These are phyloP conservation scores for Boletus rubescentipes DNA, from an alignment of 768 basidiomycete genomes.

Conservation along the genomic window DNA sequence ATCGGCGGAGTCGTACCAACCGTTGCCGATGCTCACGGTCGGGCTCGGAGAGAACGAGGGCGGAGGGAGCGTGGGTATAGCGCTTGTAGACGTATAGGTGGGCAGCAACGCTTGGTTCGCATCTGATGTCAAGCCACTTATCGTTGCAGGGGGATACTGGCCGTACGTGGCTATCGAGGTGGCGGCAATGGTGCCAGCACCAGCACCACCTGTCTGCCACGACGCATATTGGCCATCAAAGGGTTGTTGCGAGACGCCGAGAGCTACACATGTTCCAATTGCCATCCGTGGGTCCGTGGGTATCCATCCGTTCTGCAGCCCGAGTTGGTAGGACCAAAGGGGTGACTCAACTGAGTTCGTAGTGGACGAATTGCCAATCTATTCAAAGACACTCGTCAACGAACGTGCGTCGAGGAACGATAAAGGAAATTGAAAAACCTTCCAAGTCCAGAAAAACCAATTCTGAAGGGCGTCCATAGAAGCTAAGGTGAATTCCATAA, in stretches of 20 bases:
- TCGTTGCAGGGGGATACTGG: conserved; percentile 54
- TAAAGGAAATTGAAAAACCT: conserved; percentile 35
- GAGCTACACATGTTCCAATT: conserved; percentile 60
- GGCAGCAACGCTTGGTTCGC: conserved; percentile 45
- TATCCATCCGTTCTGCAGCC: conserved; percentile 75
- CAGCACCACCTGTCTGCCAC: conserved; percentile 70
- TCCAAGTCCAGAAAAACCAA: conserved; percentile 83
- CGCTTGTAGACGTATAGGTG: conserved; percentile 63
- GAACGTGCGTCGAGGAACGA: not conserved
- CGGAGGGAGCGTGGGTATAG: conserved; percentile 55
- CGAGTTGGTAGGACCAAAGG: conserved; percentile 70
- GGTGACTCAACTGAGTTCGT: conserved; percentile 51
- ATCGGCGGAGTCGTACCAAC: conserved; percentile 58
- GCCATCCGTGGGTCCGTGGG: conserved; percentile 68
- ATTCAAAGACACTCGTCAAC: conserved; percentile 1
- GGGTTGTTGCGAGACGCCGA: conserved; percentile 42
- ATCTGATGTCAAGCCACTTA: conserved; percentile 43
- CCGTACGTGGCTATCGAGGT: conserved; percentile 41
- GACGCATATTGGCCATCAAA: conserved; percentile 57
- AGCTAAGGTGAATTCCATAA: conserved; percentile 50
- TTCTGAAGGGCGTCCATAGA: conserved; percentile 68
- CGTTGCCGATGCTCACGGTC: conserved; percentile 46
- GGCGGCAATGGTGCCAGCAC: conserved; percentile 47
- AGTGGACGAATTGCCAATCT: conserved; percentile 58
- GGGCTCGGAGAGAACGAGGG: conserved; percentile 48